A percentile compares a stretch with the other conserved stretches of the same genome.
These are phyloP conservation scores for Brassica carinata DNA, from an alignment of 345 rosid genomes.

Conservation along the genomic window DNA sequence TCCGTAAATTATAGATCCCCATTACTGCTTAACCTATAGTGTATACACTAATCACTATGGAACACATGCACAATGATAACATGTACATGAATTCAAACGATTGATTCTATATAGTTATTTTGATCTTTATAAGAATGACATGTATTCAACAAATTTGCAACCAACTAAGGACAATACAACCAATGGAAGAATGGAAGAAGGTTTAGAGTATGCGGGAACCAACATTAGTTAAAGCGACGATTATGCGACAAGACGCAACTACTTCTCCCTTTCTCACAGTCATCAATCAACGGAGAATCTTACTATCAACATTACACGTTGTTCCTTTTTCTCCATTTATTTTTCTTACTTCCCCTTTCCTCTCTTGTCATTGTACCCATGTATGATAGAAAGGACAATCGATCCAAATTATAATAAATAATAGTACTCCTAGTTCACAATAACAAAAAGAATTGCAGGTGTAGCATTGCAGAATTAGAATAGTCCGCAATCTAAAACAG, in stretches of 20 bases:
- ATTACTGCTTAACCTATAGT: not conserved
- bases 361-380: conserved; percentile 26
- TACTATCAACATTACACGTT: conserved; percentile 33
- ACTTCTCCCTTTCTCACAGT: conserved; percentile 27
- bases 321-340: conserved; percentile 1
- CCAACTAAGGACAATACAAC: conserved; percentile 21
- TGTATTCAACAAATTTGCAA: conserved; percentile 19
- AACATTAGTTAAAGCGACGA: conserved; percentile 35
- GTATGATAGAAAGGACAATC: conserved; percentile 1
- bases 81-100: conserved; percentile 9
- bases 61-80: conserved; percentile 1
- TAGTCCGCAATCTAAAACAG: not conserved
- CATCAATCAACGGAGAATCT: conserved; percentile 41
- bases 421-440: not conserved
- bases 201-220: conserved; percentile 32
- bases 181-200: conserved; percentile 20
- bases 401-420: not conserved
- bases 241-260: conserved; percentile 43
- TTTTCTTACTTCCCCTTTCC: conserved; percentile 19
- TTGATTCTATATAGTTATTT: not conserved
- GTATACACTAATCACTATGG: not conserved
- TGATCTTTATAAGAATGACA: conserved; percentile 15
- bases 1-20: not conserved
- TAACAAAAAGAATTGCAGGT: not conserved
- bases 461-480: not conserved